phyloP scores from a whole-genome alignment of 768 basidiomycete genomes.

The Rhizopogon vinicolor region DNA sequence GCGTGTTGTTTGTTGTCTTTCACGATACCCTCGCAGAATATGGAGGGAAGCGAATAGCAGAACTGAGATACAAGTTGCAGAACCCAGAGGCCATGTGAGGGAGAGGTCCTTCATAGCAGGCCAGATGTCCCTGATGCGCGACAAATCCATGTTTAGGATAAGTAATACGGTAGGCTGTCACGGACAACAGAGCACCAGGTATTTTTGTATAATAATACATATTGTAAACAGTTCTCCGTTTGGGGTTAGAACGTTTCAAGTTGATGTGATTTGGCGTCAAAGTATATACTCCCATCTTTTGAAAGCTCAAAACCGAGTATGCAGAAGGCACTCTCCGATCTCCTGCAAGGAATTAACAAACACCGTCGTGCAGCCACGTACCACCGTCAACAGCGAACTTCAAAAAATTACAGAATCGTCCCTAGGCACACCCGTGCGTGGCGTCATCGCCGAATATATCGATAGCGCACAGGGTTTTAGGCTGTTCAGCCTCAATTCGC shows the following conservation, averaged over 20 bases:
- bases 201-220: too few relatives aligned
- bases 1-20: slow-evolving; percentile 14
- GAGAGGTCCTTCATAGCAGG: background rate
- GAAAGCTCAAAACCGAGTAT: too few relatives aligned
- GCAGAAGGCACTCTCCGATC: too few relatives aligned
- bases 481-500: slow-evolving; percentile 9
- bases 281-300: too few relatives aligned
- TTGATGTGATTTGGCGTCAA: too few relatives aligned
- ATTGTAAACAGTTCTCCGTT: too few relatives aligned
- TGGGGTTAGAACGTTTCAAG: too few relatives aligned
- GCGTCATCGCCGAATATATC: slow-evolving; percentile 36
- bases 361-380: slow-evolving; percentile 3
- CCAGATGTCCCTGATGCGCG: background rate
- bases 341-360: too few relatives aligned
- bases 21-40: background rate
- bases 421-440: slow-evolving; percentile 46
- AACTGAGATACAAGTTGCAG: background rate
- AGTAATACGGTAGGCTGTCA: too few relatives aligned
- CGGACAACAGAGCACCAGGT: too few relatives aligned
- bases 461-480: slow-evolving; percentile 23
- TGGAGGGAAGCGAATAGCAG: background rate
- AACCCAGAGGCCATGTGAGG: background rate
- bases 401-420: slow-evolving; percentile 10
- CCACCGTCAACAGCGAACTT: slow-evolving; percentile 36
- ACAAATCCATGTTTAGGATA: background rate